phyloP scores from a whole-genome alignment of 2,329 filamentous ascomycete species.

The Nemania bipapillata region DNA sequence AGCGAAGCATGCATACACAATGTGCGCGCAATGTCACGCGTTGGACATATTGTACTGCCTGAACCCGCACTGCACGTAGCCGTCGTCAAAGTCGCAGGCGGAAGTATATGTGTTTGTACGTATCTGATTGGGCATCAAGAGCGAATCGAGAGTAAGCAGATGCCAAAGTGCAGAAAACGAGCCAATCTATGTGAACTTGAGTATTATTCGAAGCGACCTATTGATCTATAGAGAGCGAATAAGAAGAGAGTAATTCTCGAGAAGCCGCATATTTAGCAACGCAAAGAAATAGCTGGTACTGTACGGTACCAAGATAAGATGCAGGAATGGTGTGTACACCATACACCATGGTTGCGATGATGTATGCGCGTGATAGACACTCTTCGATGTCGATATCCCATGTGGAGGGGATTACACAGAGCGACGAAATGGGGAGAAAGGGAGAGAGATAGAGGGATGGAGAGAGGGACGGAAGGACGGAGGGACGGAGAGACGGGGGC shows the following conservation, averaged over 20 bases:
- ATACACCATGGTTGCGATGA: constrained; percentile 13
- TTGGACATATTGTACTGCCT: constrained; percentile 34
- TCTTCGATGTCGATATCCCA: constrained; percentile 18
- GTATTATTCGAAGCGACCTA: background rate
- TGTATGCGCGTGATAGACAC: constrained; percentile 30
- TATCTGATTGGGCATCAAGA: constrained; percentile 42
- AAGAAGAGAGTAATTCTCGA: background rate
- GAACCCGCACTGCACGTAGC: constrained; percentile 29
- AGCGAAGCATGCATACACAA: constrained; percentile 44
- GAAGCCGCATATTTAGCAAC: constrained; percentile 18
- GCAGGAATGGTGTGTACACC: constrained; percentile 17
- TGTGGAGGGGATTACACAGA: background rate
- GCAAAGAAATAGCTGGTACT: constrained; percentile 2
- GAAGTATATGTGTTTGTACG: too few relatives aligned
- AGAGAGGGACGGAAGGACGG: background rate
- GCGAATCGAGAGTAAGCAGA: constrained; percentile 23
- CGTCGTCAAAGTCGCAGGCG: constrained; percentile 39
- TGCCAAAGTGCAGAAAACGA: constrained; percentile 31
- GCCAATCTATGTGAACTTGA: constrained; percentile 3
- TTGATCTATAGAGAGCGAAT: constrained; percentile 1
- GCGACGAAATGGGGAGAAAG: background rate
- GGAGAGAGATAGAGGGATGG: background rate
- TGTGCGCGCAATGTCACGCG: constrained; percentile 30
- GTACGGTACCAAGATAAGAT: constrained; percentile 19
- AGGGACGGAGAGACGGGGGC: too few relatives aligned